Conservation (phyloP, 176 grass and related monocot genomes). For the Carex pumila region DNA sequence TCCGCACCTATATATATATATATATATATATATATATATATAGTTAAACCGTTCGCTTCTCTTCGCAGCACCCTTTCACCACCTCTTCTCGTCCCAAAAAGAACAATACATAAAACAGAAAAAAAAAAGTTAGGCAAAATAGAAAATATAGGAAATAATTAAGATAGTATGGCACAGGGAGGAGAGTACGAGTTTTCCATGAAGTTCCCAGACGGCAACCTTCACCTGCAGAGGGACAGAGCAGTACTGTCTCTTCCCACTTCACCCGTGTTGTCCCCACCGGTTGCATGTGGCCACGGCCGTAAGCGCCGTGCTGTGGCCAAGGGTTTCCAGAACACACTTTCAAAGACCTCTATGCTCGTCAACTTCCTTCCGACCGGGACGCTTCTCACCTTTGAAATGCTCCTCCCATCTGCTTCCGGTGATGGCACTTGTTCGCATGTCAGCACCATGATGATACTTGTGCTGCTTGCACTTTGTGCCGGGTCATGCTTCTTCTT, state of each 20-base stretch:
- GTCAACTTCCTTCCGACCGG: slow-evolving; percentile 64
- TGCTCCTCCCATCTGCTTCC: slow-evolving; percentile 39
- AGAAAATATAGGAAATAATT: neutral
- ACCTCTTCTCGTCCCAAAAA: neutral
- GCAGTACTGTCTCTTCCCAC: neutral
- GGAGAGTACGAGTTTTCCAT: neutral
- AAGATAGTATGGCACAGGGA: neutral
- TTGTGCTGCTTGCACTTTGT: slow-evolving; percentile 38
- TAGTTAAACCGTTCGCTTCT: neutral
- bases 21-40: too few relatives aligned
- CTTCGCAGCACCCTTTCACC: slow-evolving; percentile 1
- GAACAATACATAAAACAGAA: neutral
- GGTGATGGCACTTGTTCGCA: slow-evolving; percentile 42
- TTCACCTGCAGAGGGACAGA: neutral
- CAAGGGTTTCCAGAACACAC: slow-evolving; percentile 47
- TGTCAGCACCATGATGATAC: slow-evolving; percentile 33
- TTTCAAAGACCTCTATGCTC: slow-evolving; percentile 61
- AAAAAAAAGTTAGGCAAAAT: neutral
- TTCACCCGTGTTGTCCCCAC: slow-evolving; percentile 1
- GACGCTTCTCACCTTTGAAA: slow-evolving; percentile 54
- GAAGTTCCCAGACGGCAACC: neutral
- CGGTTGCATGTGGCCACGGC: neutral
- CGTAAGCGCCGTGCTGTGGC: slow-evolving; percentile 32
- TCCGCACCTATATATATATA: too few relatives aligned
- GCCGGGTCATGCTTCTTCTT: slow-evolving; percentile 51